A percentile compares a stretch with the other conserved stretches of the same genome.
Evolutionary conservation across 495 filamentous ascomycete genomes (phyloP).

Genomic region (Tuber umbilicatum): DNA sequence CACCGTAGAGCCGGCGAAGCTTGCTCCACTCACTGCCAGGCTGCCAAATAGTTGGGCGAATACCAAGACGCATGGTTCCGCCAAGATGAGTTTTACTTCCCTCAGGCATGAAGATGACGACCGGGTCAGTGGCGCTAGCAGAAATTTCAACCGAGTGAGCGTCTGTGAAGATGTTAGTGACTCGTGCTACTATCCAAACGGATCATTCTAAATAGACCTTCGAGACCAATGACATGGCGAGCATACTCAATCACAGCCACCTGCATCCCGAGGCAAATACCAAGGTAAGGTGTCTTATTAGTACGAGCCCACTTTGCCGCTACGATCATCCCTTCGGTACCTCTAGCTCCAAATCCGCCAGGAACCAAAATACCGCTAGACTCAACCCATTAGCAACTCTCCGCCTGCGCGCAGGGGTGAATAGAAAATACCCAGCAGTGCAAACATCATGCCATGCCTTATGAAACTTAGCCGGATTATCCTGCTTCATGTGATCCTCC

Average conservation of each 20-base stretch:
- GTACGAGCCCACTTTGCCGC: conserved; percentile 77
- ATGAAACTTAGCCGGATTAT: conserved; percentile 67
- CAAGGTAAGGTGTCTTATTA: conserved; percentile 73
- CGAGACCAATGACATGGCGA: conserved; percentile 60
- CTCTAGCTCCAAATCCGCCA: conserved; percentile 80
- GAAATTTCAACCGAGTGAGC: conserved; percentile 41
- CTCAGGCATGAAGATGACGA: conserved; percentile 91
- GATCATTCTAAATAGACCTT: conserved; percentile 20
- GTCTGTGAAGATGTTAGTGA: conserved; percentile 25
- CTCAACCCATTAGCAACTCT: conserved; percentile 9
- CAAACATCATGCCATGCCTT: conserved; percentile 79
- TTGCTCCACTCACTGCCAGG: conserved; percentile 69
- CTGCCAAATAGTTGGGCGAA: conserved; percentile 69
- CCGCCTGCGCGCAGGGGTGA: conserved; percentile 41
- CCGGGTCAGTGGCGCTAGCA: conserved; percentile 49
- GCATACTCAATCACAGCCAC: conserved; percentile 86
- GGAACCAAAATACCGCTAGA: conserved; percentile 51
- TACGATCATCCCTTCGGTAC: conserved; percentile 79
- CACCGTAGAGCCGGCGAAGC: conserved; percentile 67
- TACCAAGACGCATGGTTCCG: conserved; percentile 87
- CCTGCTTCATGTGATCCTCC: conserved; percentile 54
- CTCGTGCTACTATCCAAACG: not conserved
- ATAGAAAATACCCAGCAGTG: conserved; percentile 54
- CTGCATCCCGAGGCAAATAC: conserved; percentile 93
- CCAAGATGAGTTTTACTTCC: conserved; percentile 63